Percentiles rank a stretch among this genome's conserved stretches.
Conservation (phyloP, 495 filamentous ascomycete genomes). For the Pseudevernia furfuracea region DNA sequence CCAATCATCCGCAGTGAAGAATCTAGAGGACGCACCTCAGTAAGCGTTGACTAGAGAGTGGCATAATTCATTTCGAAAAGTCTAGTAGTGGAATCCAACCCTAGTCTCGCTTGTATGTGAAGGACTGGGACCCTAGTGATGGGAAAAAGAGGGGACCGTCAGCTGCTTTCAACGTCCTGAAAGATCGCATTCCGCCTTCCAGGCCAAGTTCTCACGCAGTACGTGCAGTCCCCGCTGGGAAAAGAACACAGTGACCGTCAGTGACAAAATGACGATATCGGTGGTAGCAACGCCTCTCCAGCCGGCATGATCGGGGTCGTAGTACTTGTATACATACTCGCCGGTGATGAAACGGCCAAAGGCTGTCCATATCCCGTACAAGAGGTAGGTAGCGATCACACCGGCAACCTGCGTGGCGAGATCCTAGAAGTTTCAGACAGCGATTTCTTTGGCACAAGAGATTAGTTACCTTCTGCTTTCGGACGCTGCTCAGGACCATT, state of each 20-base stretch:
- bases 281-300: constrained; percentile 27
- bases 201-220: constrained; percentile 5
- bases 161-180: background rate
- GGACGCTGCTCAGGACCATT: constrained; percentile 42
- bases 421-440: constrained; percentile 28
- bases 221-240: constrained; percentile 2
- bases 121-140: no score
- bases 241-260: constrained; percentile 1
- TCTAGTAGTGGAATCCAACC: no score
- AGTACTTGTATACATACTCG: constrained; percentile 42
- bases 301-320: constrained; percentile 35
- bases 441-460: background rate
- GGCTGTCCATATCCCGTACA: constrained; percentile 43
- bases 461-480: constrained; percentile 38
- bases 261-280: constrained; percentile 5
- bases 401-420: constrained; percentile 31
- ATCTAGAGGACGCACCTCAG: no score
- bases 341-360: constrained; percentile 41
- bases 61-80: no score
- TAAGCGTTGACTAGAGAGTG: no score
- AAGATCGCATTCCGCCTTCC: constrained; percentile 2
- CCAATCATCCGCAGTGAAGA: no score
- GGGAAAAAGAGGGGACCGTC: background rate
- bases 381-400: constrained; percentile 32
- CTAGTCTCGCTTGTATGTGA: no score